These are phyloP conservation scores for Pichia sp. DNA, from an alignment of 1,139 yeast species.

Conservation along the genomic window DNA sequence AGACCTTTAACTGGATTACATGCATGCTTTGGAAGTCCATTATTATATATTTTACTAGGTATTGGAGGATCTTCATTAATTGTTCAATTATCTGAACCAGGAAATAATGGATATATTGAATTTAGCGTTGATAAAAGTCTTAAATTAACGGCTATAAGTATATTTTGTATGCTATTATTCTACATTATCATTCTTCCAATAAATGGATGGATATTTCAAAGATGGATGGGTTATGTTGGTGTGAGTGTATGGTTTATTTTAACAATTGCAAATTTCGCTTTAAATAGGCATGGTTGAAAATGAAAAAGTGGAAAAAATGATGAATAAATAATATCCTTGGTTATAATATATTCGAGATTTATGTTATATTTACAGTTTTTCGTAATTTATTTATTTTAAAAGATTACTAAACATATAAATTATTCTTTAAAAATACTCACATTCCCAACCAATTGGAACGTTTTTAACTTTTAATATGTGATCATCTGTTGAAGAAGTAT, in stretches of 20 bases:
- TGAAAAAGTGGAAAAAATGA: too few species aligned
- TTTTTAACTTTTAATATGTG: not conserved
- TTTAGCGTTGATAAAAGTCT: conserved; percentile 26
- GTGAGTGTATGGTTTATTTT: conserved; percentile 30
- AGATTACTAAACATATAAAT: too few species aligned
- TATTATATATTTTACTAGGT: conserved; percentile 43
- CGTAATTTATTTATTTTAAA: too few species aligned
- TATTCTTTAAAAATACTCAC: conserved; percentile 17
- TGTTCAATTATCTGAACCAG: conserved; percentile 22
- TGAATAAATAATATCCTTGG: too few species aligned
- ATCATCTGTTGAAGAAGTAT: not conserved
- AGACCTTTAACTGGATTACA: conserved; percentile 52
- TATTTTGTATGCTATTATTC: conserved; percentile 29
- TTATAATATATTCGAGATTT: too few species aligned
- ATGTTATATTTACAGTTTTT: too few species aligned
- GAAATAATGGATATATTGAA: conserved; percentile 9
- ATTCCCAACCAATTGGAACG: conserved; percentile 10
- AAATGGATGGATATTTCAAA: conserved; percentile 40
- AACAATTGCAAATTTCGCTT: conserved; percentile 14
- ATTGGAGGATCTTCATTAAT: conserved; percentile 36
- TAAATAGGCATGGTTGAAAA: conserved; percentile 14
- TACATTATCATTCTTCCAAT: conserved; percentile 31
- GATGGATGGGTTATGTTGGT: conserved; percentile 31
- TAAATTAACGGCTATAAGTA: conserved; percentile 32
- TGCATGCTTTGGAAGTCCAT: conserved; percentile 56